phyloP scores from a whole-genome alignment of 805 yeast genomes.

The Saccharomycopsis fermentans region DNA sequence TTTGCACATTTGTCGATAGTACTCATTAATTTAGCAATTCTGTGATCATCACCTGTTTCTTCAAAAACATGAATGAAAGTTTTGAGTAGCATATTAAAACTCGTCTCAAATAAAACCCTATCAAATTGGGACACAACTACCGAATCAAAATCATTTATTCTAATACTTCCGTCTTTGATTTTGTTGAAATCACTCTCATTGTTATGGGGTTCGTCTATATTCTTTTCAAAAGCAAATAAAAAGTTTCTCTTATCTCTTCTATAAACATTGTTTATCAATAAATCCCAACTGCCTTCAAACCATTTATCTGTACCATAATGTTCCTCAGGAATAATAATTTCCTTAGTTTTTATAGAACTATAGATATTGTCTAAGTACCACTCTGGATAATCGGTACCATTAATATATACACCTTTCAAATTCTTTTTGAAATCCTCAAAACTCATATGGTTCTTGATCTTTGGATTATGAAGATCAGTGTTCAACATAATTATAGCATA shows the following conservation, averaged over 20 bases:
- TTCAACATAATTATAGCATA: slow-evolving; percentile 91
- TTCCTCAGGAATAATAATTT: slow-evolving; percentile 96
- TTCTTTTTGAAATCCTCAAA: slow-evolving; percentile 72
- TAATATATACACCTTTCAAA: slow-evolving; percentile 68
- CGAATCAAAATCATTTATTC: slow-evolving; percentile 26
- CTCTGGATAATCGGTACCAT: slow-evolving; percentile 63
- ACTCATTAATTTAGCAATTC: slow-evolving; percentile 77
- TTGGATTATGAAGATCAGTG: slow-evolving; percentile 89
- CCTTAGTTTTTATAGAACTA: slow-evolving; percentile 68
- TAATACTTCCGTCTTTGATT: slow-evolving; percentile 18
- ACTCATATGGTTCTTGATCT: slow-evolving; percentile 85
- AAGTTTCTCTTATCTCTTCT: slow-evolving; percentile 22
- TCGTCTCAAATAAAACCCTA: slow-evolving; percentile 53
- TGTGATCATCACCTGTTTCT: slow-evolving; percentile 83
- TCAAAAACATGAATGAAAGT: slow-evolving; percentile 72
- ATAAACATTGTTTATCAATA: slow-evolving; percentile 40
- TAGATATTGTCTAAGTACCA: slow-evolving; percentile 82
- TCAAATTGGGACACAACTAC: slow-evolving; percentile 48
- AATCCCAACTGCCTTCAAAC: slow-evolving; percentile 84
- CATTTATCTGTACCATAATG: slow-evolving; percentile 88
- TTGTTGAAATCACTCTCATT: slow-evolving; percentile 3
- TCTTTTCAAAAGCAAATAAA: slow-evolving; percentile 15
- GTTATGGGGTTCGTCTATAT: slow-evolving; percentile 3
- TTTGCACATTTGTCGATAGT: slow-evolving; percentile 78
- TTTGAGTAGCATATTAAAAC: slow-evolving; percentile 55